These are phyloP conservation scores for Cladosporium sp. DNA, from an alignment of 2,329 filamentous ascomycete species.

Conservation along the genomic window DNA sequence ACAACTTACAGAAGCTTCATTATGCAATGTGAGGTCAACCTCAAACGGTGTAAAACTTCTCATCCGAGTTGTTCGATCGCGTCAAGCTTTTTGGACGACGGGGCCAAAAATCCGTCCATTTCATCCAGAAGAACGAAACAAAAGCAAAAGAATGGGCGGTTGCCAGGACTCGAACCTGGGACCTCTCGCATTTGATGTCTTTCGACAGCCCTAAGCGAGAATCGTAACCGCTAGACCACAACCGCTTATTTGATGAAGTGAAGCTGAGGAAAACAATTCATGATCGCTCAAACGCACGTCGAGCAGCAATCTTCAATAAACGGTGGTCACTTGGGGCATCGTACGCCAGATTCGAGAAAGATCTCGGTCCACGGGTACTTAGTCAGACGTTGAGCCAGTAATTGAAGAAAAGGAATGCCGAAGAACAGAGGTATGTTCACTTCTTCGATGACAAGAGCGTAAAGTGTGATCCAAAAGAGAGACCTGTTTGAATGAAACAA, in stretches of 20 bases:
- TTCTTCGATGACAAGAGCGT: neutral
- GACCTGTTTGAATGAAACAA: neutral
- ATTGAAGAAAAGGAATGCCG: no score
- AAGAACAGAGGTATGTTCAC: neutral
- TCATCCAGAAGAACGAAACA: neutral
- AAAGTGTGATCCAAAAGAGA: neutral
- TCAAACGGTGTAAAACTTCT: neutral
- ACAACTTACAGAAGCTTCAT: neutral
- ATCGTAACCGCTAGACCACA: conserved; percentile 22
- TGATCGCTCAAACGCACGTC: neutral
- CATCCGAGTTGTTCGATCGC: neutral
- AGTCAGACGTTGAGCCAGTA: no score
- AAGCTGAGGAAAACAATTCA: accelerated
- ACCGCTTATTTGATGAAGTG: neutral
- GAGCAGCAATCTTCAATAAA: neutral
- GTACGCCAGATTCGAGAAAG: neutral
- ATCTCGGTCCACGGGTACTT: neutral
- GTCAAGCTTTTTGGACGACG: neutral
- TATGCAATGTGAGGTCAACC: accelerated
- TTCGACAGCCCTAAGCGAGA: conserved; percentile 18
- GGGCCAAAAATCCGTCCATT: neutral
- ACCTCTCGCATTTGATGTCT: conserved; percentile 20
- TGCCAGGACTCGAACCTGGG: conserved; percentile 20
- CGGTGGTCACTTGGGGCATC: neutral
- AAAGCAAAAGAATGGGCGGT: conserved; percentile 2